Conservation (phyloP, 1,139 yeast species). For the Kazachstania sp. region DNA sequence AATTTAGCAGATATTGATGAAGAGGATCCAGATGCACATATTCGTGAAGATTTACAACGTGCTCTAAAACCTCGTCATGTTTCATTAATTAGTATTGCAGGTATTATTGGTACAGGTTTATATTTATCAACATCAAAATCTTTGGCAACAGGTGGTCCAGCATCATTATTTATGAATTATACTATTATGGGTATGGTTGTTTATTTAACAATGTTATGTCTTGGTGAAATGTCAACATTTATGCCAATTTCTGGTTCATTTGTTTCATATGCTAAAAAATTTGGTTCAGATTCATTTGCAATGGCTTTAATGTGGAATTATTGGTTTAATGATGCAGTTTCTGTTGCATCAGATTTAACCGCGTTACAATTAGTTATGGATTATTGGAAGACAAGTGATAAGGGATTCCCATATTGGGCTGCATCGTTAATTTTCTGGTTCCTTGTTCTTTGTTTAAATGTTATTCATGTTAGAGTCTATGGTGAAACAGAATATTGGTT, state of each 20-base stretch:
- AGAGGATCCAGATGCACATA: conserved; percentile 12
- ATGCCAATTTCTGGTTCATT: conserved; percentile 62
- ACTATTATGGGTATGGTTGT: conserved; percentile 51
- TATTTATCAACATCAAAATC: conserved; percentile 56
- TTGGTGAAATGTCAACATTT: conserved; percentile 60
- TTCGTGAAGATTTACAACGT: conserved; percentile 29
- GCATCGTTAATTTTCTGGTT: conserved; percentile 54
- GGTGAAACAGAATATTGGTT: conserved; percentile 65
- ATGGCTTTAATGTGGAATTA: conserved; percentile 55
- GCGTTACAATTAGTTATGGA: conserved; percentile 51
- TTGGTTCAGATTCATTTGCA: conserved; percentile 55
- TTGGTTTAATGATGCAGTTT: conserved; percentile 58
- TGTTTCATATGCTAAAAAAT: conserved; percentile 49
- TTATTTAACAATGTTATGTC: conserved; percentile 48
- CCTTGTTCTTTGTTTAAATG: conserved; percentile 43
- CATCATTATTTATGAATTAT: conserved; percentile 50
- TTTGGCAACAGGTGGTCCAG: conserved; percentile 55
- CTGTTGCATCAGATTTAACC: conserved; percentile 54
- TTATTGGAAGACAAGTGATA: conserved; percentile 44
- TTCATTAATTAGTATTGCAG: conserved; percentile 59
- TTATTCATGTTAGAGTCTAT: conserved; percentile 47
- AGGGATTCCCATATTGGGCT: conserved; percentile 47
- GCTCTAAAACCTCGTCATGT: conserved; percentile 45
- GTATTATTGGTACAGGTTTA: conserved; percentile 60
- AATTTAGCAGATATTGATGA: neutral